A percentile compares a stretch with the other conserved stretches of the same genome.
Conservation (phyloP, 495 filamentous ascomycete species). For the Neurospora sp. region DNA sequence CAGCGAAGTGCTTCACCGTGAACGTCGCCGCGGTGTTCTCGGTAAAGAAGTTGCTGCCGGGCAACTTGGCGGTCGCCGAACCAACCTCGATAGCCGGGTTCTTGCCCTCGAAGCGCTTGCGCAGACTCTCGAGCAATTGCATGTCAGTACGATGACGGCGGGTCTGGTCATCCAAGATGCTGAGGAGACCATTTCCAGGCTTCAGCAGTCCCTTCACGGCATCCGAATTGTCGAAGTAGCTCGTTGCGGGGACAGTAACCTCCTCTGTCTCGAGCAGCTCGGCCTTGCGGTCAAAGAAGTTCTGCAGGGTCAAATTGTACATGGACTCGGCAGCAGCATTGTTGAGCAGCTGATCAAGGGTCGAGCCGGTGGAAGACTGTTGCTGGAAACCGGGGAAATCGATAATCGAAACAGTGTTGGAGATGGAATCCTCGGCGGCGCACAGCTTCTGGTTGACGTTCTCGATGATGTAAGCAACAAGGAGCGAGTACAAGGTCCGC, state of each 20-base stretch:
- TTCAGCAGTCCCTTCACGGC: slow-evolving; percentile 85
- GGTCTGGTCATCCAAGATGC: slow-evolving; percentile 92
- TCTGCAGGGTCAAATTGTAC: slow-evolving; percentile 87
- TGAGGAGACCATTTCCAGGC: slow-evolving; percentile 80
- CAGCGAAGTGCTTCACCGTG: slow-evolving; percentile 88
- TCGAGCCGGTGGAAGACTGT: slow-evolving; percentile 67
- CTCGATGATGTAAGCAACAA: slow-evolving; percentile 89
- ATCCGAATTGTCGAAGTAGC: slow-evolving; percentile 96
- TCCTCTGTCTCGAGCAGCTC: slow-evolving; percentile 90
- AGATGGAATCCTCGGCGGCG: slow-evolving; percentile 76
- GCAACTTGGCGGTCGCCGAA: slow-evolving; percentile 53
- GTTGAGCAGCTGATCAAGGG: slow-evolving; percentile 84
- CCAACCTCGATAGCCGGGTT: slow-evolving; percentile 79
- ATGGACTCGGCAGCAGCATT: slow-evolving; percentile 87
- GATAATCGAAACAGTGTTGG: slow-evolving; percentile 87
- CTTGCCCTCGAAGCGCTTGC: slow-evolving; percentile 87
- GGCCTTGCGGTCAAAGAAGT: slow-evolving; percentile 88
- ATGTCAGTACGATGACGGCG: slow-evolving; percentile 76
- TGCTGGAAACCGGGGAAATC: slow-evolving; percentile 96
- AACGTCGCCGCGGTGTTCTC: slow-evolving; percentile 67
- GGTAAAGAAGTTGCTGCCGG: slow-evolving; percentile 74
- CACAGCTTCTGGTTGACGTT: slow-evolving; percentile 83
- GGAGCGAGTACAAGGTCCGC: slow-evolving; percentile 85
- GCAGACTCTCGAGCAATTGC: slow-evolving; percentile 81
- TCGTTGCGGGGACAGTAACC: slow-evolving; percentile 75